Evolutionary conservation across 495 filamentous ascomycete genomes (phyloP), one percentile per base, ranked within the genome.

Genomic region (Penicillium atrosanguineum): DNA sequence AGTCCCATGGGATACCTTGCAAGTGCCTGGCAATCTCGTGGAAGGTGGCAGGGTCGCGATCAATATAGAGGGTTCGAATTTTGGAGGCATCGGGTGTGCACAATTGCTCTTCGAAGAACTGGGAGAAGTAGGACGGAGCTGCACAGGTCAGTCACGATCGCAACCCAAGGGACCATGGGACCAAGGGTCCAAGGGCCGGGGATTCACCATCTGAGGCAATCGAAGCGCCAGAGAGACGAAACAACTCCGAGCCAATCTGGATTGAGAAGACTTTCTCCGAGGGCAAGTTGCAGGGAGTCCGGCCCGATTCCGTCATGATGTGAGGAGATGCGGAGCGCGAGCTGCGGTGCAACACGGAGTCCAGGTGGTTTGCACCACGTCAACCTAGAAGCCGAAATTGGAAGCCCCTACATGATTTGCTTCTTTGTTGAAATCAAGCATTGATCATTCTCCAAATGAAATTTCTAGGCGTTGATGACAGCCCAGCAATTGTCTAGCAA

Each of bases 71-170:
- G 6, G 93, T 96, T 48, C 82, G 76, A 46, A 79, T 53, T 9
- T 71, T 76, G 36, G 81, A 76, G 53, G 80, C 80, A 53, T 79
- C 71, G n/a, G 77, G 75, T 43, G 81, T 79, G 46, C 80, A 80
- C 16, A 98, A 66, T 71, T 97, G 92, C 56, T 88, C 87, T 51
- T 84, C 83, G 74, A 98, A 98, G 73, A 91, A 97, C 56, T 87
- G 87, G 19, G 94, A 96, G 70, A 98, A 97, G 69, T 97, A 98
- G 55, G 94, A 97, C 61, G 93, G 93, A 72, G 92, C 93, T 97
- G 76, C 12, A 18, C 26, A 7, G 36, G 21, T 44, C 41, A 37
- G 39, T 37, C 29, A 21, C 2, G 29, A 45, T 39, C 43, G 7
- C 9, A 23, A 34, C 18, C 2, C 15, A 39, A 15, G 9, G 8